A percentile compares a stretch with the other conserved stretches of the same genome.
Conservation (phyloP, 1,284 basidiomycete species). For the Polyporus tsugae region DNA sequence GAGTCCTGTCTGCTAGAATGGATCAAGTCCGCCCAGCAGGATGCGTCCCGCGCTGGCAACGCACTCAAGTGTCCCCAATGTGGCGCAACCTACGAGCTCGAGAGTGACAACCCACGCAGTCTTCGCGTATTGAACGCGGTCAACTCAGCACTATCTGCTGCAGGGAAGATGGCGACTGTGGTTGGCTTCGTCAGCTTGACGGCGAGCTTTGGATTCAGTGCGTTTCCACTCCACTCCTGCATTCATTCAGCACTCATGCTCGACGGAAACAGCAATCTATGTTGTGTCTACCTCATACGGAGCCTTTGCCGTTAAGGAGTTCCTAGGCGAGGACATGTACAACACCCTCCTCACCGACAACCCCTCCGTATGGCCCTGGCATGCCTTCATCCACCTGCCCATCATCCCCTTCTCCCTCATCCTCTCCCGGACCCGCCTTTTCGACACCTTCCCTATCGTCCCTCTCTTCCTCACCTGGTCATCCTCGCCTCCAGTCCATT, state of each 20-base stretch:
- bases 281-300: constrained; percentile 73
- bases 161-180: constrained; percentile 60
- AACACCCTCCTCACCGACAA: constrained; percentile 69
- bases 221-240: constrained; percentile 26
- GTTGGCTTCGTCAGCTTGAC: constrained; percentile 54
- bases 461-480: constrained; percentile 73
- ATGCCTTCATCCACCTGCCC: constrained; percentile 75
- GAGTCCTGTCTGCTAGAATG: constrained; percentile 79
- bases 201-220: constrained; percentile 51
- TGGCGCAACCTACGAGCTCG: constrained; percentile 67
- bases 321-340: constrained; percentile 72
- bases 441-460: constrained; percentile 58
- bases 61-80: constrained; percentile 85
- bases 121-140: constrained; percentile 58
- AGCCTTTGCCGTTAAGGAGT: constrained; percentile 71
- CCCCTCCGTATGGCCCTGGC: constrained; percentile 72
- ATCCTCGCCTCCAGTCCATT: constrained; percentile 53
- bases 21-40: constrained; percentile 73
- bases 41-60: constrained; percentile 57
- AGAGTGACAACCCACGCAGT: constrained; percentile 63
- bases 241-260: not conserved
- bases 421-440: constrained; percentile 60
- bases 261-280: constrained; percentile 58
- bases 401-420: constrained; percentile 65
- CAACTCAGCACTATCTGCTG: constrained; percentile 55